Evolutionary conservation across 2,329 filamentous ascomycete genomes (phyloP).

Genomic region (Calonectria crousiana): DNA sequence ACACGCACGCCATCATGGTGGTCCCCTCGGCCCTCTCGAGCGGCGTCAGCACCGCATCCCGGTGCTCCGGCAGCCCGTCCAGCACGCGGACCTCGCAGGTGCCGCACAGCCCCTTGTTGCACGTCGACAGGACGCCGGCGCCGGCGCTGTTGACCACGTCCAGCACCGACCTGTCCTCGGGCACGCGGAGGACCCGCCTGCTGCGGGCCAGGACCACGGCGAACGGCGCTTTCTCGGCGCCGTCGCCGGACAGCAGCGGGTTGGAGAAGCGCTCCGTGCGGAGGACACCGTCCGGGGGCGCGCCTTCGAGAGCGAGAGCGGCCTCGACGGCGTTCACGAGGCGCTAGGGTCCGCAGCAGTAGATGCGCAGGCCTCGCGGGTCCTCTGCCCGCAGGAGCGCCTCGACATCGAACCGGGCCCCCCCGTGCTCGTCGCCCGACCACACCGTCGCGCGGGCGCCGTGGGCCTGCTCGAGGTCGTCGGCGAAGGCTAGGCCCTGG

Average conservation of each 20-base stretch:
- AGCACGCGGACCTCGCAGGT: constrained; percentile 12
- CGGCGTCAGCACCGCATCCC: constrained; percentile 12
- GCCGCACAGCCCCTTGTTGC: constrained; percentile 16
- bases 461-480: background rate
- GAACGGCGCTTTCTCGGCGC: background rate
- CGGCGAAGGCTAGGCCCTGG: background rate
- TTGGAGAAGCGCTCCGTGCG: constrained; percentile 3
- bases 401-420: background rate
- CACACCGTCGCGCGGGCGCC: background rate
- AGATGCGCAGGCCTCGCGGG: background rate
- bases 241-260: background rate
- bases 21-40: background rate
- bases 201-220: background rate
- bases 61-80: constrained; percentile 6
- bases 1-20: background rate
- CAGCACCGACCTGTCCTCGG: background rate
- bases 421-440: background rate
- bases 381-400: background rate
- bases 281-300: background rate
- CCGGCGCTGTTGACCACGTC: background rate
- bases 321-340: background rate
- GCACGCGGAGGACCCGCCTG: background rate
- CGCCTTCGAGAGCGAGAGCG: background rate
- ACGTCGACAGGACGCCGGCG: background rate
- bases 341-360: background rate